Evolutionary conservation across 306 rosid species (phyloP), one percentile per base, ranked within the genome.

Genomic region (Cucumis hystrix): DNA sequence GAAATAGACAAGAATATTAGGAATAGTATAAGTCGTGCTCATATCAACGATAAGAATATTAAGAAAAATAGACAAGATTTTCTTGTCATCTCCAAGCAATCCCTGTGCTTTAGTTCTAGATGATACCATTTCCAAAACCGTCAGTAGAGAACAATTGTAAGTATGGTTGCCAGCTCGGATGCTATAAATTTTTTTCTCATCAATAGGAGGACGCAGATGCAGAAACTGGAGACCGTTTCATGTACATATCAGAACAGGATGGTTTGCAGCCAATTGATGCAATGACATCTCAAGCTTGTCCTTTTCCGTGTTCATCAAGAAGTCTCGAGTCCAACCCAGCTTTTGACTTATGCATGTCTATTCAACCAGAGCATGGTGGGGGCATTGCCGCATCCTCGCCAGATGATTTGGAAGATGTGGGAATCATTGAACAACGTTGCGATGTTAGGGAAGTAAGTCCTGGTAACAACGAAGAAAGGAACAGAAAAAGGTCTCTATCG

Each of bases 141-240:
- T 8, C 74, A 1, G 30, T 67, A 6, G 74, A 40, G 33, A 40
- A n/a, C 71, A 40, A 52, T 52, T 6, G 66, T 13, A 30, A 33
- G 62, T 55, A 13, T 56, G 72, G 66, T 52, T 72, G 1, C 63
- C 77, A 18, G 40, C n/a, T 74, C 65, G 35, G 30, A 56, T 55
- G 64, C 49, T 56, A 10, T 37, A 25, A 21, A 40, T 0, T 35
- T 51, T 59, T 40, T 43, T 41, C 10, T 49, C 73, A 25, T 67
- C 78, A 39, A 74, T 79, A 93, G 98, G 98, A 89, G 76, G 89
- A 78, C 15, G 69, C 84, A n/a, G 92, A 85, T 74, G 57, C 83
- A 21, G 92, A 86, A 78, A 83, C 85, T 33, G 88, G 88, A 69
- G 98, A 88, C 69, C 92, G 80, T 35, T 85, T 79, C 73, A 77